Conservation (phyloP, 2,329 filamentous ascomycete genomes). For the Aspergillus caelatus region DNA sequence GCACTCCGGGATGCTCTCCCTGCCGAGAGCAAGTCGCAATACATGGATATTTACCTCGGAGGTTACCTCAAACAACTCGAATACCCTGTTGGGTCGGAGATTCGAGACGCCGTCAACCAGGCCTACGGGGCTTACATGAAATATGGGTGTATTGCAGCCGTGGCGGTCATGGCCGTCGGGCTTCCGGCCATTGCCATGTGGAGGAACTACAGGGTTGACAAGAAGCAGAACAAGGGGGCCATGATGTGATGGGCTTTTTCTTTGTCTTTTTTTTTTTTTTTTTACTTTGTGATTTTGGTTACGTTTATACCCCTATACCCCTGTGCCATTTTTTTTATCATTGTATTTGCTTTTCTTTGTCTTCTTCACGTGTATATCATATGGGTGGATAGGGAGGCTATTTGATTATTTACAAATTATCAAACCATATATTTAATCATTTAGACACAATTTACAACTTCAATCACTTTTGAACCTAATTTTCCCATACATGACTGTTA, state of each 20-base stretch:
- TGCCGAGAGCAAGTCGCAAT: slow-evolving; percentile 20
- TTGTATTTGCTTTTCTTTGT: fast-evolving
- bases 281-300: neutral
- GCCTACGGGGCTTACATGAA: slow-evolving; percentile 37
- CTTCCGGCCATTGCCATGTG: slow-evolving; percentile 30
- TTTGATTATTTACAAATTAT: neutral
- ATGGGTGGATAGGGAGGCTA: neutral
- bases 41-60: slow-evolving; percentile 26
- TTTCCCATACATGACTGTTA: neutral
- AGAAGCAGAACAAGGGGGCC: slow-evolving; percentile 33
- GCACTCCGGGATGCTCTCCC: slow-evolving; percentile 20
- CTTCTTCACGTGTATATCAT: neutral
- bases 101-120: slow-evolving; percentile 32
- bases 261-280: too few species aligned
- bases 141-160: slow-evolving; percentile 31
- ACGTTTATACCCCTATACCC: neutral
- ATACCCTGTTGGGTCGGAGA: slow-evolving; percentile 29
- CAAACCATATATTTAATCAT: neutral
- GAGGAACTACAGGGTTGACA: slow-evolving; percentile 32
- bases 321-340: neutral
- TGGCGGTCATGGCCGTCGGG: slow-evolving; percentile 26
- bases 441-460: neutral
- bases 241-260: slow-evolving; percentile 10
- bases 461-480: neutral
- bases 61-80: slow-evolving; percentile 31